Evolutionary conservation across 768 basidiomycete genomes (phyloP).

Genomic region (Cystobasidium onofrii): DNA sequence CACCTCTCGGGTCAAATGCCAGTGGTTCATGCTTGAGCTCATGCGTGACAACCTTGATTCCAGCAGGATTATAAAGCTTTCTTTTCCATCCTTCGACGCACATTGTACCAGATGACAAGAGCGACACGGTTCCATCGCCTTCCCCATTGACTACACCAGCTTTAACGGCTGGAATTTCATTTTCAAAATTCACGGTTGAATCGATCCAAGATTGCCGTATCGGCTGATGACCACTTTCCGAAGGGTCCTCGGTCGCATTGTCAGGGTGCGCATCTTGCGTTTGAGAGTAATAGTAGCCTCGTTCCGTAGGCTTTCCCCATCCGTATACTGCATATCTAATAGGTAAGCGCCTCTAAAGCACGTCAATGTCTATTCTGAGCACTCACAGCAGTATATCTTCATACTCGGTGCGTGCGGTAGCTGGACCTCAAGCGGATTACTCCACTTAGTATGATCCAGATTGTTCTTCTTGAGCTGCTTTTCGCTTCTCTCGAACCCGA

Average conservation of each 20-base stretch:
- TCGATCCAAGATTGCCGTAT: slow-evolving; percentile 71
- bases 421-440: slow-evolving; percentile 54
- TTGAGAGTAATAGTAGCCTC: slow-evolving; percentile 46
- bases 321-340: slow-evolving; percentile 59
- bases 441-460: slow-evolving; percentile 73
- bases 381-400: slow-evolving; percentile 64
- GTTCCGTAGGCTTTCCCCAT: slow-evolving; percentile 71
- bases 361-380: background rate
- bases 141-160: slow-evolving; percentile 49
- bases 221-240: slow-evolving; percentile 52
- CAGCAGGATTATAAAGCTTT: slow-evolving; percentile 78
- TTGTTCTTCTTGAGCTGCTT: slow-evolving; percentile 59
- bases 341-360: no score
- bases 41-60: slow-evolving; percentile 76
- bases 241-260: background rate
- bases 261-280: slow-evolving; percentile 46
- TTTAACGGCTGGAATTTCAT: slow-evolving; percentile 28
- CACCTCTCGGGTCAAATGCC: slow-evolving; percentile 67
- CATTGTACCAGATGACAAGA: slow-evolving; percentile 86
- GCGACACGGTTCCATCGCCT: slow-evolving; percentile 86
- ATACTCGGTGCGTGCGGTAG: slow-evolving; percentile 83
- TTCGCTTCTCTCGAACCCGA: slow-evolving; percentile 73
- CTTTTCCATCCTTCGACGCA: slow-evolving; percentile 91
- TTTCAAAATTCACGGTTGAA: slow-evolving; percentile 65
- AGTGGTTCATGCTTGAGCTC: slow-evolving; percentile 78